phyloP scores from a whole-genome alignment of 2,329 filamentous ascomycete genomes.

The Ilyonectria mors-panacis region DNA sequence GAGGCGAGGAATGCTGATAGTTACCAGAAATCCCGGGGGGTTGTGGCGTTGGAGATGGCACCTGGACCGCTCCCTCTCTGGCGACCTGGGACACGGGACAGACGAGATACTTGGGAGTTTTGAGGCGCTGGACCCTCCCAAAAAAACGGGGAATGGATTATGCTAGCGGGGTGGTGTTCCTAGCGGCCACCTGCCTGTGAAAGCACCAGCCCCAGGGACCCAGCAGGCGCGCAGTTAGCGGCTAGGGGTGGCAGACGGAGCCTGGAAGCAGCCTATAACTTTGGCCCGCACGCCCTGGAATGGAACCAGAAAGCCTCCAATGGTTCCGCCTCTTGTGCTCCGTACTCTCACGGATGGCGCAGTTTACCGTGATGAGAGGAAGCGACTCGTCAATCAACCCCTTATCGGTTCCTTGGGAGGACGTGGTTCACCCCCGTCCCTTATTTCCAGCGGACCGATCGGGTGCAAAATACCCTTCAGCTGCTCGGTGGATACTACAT shows the following conservation, averaged over 20 bases:
- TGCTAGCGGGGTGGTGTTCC: conserved; percentile 29
- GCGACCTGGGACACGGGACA: conserved; percentile 30
- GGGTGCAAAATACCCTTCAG: background rate
- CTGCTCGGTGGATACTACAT: background rate
- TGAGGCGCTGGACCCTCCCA: conserved; percentile 27
- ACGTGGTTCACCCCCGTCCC: background rate
- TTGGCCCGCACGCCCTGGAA: conserved; percentile 20
- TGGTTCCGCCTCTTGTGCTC: background rate
- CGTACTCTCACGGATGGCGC: background rate
- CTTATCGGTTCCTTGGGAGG: background rate
- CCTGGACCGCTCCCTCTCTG: conserved; percentile 39
- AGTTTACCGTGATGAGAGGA: background rate
- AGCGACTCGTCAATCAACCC: background rate
- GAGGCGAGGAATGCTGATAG: conserved; percentile 45
- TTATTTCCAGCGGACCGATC: background rate
- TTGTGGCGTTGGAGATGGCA: conserved; percentile 40
- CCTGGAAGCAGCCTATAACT: conserved; percentile 4
- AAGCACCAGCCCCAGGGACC: background rate
- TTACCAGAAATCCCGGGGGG: conserved; percentile 42
- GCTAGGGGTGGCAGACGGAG: conserved; percentile 9
- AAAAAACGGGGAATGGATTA: conserved; percentile 28
- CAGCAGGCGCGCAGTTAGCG: conserved; percentile 11
- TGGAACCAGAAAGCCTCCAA: conserved; percentile 11
- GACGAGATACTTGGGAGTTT: conserved; percentile 24
- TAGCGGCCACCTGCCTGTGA: conserved; percentile 6